Percentiles rank a stretch among this genome's conserved stretches.
Evolutionary conservation across 1,139 yeast genomes (phyloP).

Genomic region (Sugiyamaella japonica): DNA sequence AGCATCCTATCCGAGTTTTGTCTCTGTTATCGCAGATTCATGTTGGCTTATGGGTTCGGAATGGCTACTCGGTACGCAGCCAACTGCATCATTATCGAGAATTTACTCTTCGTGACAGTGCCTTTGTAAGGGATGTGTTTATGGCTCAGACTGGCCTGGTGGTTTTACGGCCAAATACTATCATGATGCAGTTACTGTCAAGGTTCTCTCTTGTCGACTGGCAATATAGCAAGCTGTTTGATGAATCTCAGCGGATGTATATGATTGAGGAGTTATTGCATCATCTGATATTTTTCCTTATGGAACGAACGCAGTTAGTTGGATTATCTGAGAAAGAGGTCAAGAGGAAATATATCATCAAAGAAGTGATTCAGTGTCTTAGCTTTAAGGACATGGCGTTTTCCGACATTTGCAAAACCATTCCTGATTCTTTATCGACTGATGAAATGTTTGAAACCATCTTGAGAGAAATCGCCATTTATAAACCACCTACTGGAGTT

Average conservation of each 20-base stretch:
- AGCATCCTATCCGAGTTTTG: constrained; percentile 73
- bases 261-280: constrained; percentile 81
- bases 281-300: constrained; percentile 64
- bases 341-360: constrained; percentile 53
- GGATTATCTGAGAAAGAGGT: constrained; percentile 54
- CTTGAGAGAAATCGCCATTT: constrained; percentile 59
- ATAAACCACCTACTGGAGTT: constrained; percentile 61
- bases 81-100: constrained; percentile 80
- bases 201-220: constrained; percentile 40
- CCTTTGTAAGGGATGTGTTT: constrained; percentile 74
- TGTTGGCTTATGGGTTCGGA: constrained; percentile 87
- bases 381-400: constrained; percentile 74
- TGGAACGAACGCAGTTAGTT: constrained; percentile 64
- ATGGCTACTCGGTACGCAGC: constrained; percentile 72
- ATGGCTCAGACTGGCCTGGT: constrained; percentile 67
- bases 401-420: constrained; percentile 63
- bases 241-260: constrained; percentile 46
- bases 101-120: constrained; percentile 81
- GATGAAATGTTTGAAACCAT: constrained; percentile 75
- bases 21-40: constrained; percentile 75
- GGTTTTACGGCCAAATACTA: constrained; percentile 56
- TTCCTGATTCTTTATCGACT: constrained; percentile 70
- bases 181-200: constrained; percentile 59
- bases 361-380: constrained; percentile 76
- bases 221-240: constrained; percentile 44